Percentiles rank a stretch among this genome's conserved stretches.
Evolutionary conservation across 2,329 filamentous ascomycete genomes (phyloP).

Genomic region (Fusarium hostae): DNA sequence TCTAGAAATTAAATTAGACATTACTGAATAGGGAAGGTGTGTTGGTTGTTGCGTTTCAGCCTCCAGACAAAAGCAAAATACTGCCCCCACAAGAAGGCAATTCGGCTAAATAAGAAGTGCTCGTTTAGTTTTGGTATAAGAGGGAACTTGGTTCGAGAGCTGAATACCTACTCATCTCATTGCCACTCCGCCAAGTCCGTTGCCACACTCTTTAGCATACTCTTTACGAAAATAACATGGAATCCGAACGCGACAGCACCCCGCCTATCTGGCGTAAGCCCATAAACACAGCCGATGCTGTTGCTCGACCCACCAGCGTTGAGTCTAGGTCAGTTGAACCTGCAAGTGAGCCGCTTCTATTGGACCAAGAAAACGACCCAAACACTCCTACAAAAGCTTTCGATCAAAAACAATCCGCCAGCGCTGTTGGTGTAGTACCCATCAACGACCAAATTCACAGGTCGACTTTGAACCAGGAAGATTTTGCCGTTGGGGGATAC

Average conservation of each 20-base stretch:
- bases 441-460: neutral
- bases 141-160: neutral
- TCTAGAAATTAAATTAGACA: neutral
- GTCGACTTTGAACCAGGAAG: neutral
- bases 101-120: neutral
- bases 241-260: neutral
- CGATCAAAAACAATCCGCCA: neutral
- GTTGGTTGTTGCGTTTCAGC: neutral
- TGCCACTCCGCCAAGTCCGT: neutral
- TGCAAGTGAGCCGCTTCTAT: slow-evolving; percentile 2
- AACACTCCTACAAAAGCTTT: neutral
- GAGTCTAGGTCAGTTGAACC: neutral
- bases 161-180: neutral
- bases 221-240: neutral
- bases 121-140: neutral
- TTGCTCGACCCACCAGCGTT: neutral
- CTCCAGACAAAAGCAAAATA: neutral
- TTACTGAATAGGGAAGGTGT: neutral
- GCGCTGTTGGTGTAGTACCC: neutral
- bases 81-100: no score
- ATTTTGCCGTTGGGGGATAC: neutral
- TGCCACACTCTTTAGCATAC: neutral
- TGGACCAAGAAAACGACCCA: neutral
- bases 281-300: neutral
- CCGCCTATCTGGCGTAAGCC: neutral